Conservation (phyloP, 306 rosid genomes). For the Sophora flavescens region DNA sequence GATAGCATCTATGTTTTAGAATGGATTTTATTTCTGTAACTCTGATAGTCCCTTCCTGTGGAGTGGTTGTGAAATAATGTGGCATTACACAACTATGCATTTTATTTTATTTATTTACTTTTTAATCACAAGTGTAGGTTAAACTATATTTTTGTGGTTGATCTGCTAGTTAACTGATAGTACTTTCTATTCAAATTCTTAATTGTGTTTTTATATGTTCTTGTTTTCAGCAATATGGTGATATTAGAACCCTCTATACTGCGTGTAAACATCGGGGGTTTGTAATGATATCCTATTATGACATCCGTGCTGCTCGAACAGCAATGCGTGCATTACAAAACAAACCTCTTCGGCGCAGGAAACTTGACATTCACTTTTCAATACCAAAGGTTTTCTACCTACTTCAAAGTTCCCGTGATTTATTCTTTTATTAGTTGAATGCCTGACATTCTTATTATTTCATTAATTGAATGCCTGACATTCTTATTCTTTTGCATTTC, state of each 20-base stretch:
- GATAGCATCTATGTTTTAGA: not conserved
- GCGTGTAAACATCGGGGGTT: slow-evolving; percentile 99
- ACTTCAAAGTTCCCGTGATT: slow-evolving; percentile 26
- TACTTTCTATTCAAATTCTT: slow-evolving; percentile 25
- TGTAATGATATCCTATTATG: slow-evolving; percentile 99
- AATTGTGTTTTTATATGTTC: slow-evolving; percentile 22
- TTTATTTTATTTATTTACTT: too few species aligned
- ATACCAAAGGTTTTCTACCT: slow-evolving; percentile 81
- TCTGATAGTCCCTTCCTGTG: slow-evolving; percentile 3
- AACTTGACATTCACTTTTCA: slow-evolving; percentile 98
- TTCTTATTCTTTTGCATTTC: slow-evolving; percentile 26
- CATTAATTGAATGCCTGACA: slow-evolving; percentile 27
- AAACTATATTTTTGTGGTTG: not conserved
- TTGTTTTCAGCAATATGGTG: slow-evolving; percentile 87
- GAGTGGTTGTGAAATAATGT: not conserved
- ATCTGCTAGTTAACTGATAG: not conserved
- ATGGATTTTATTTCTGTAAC: not conserved
- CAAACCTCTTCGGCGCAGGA: slow-evolving; percentile 93
- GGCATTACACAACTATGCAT: not conserved
- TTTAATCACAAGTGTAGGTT: not conserved
- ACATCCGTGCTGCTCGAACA: slow-evolving; percentile 97
- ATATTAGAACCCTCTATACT: slow-evolving; percentile 93
- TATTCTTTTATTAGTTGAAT: slow-evolving; percentile 26
- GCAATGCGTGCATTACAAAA: slow-evolving; percentile 95
- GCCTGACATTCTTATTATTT: not conserved